phyloP scores from a whole-genome alignment of 2,329 filamentous ascomycete species.

The Claviceps maximensis region DNA sequence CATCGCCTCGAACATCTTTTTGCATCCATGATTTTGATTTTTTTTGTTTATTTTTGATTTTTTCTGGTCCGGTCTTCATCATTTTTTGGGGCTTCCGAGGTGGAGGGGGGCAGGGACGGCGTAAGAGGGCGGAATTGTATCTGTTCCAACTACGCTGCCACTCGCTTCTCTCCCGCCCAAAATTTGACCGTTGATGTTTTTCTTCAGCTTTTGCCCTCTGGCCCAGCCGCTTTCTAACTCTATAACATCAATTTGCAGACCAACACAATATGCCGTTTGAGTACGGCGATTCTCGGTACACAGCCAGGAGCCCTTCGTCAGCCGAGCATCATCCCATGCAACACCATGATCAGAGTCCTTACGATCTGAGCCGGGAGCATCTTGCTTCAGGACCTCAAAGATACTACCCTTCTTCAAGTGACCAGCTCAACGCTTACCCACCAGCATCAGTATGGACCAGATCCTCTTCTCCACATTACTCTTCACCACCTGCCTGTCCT shows the following conservation, averaged over 20 bases:
- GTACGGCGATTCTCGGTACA: not conserved
- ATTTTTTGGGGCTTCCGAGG: not conserved
- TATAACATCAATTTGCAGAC: not conserved
- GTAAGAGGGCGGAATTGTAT: too few relatives aligned
- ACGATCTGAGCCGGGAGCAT: conserved; percentile 21
- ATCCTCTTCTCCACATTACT: conserved; percentile 17
- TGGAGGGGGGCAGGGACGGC: too few relatives aligned
- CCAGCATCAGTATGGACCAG: conserved; percentile 52
- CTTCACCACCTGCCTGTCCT: not conserved
- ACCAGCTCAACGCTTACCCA: conserved; percentile 70
- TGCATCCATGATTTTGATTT: not conserved
- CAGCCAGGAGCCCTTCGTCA: conserved; percentile 1
- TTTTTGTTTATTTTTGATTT: too few relatives aligned
- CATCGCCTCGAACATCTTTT: not conserved
- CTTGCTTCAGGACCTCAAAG: conserved; percentile 23
- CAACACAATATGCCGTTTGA: conserved; percentile 1
- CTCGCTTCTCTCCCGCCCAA: not conserved
- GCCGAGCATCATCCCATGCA: conserved; percentile 4
- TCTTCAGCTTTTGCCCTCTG: not conserved
- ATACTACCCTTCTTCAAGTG: conserved; percentile 50
- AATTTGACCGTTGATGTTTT: not conserved
- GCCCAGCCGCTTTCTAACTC: not conserved
- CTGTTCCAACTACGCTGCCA: not conserved
- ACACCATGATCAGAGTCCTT: conserved; percentile 3
- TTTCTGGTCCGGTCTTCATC: not conserved